Evolutionary conservation across 257 asterid species (phyloP).

Genomic region (Handroanthus guayacan): DNA sequence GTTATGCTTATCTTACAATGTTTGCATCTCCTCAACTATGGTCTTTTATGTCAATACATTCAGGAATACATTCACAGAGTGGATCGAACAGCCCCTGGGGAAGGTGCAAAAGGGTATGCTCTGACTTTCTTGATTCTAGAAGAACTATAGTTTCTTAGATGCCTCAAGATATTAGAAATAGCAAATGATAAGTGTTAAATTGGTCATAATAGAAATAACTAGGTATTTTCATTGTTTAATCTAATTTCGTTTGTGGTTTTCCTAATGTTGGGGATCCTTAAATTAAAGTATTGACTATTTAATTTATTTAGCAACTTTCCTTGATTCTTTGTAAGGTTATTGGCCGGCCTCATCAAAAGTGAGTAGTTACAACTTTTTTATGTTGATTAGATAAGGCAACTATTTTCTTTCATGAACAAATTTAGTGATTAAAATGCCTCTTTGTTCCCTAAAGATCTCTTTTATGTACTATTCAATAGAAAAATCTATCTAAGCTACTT

Average conservation of each 20-base stretch:
- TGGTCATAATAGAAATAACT: conserved; percentile 21
- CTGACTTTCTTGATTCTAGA: conserved; percentile 92
- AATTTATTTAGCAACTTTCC: background rate
- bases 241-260: background rate
- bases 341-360: background rate
- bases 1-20: conserved; percentile 6
- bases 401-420: background rate
- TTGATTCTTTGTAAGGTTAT: background rate
- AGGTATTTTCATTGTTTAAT: background rate
- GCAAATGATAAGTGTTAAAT: conserved; percentile 56
- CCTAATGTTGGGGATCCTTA: background rate
- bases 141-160: conserved; percentile 74
- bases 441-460: background rate
- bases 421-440: background rate
- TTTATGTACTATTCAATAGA: background rate
- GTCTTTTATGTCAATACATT: conserved; percentile 34
- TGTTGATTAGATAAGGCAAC: background rate
- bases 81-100: conserved; percentile 98
- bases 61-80: conserved; percentile 97
- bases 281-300: background rate
- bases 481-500: conserved; percentile 14
- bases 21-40: conserved; percentile 26
- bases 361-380: background rate
- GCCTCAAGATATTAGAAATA: too few relatives aligned
- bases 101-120: conserved; percentile 95